Conservation (phyloP, 2,329 filamentous ascomycete species). For the Exophiala dermatitidis region DNA sequence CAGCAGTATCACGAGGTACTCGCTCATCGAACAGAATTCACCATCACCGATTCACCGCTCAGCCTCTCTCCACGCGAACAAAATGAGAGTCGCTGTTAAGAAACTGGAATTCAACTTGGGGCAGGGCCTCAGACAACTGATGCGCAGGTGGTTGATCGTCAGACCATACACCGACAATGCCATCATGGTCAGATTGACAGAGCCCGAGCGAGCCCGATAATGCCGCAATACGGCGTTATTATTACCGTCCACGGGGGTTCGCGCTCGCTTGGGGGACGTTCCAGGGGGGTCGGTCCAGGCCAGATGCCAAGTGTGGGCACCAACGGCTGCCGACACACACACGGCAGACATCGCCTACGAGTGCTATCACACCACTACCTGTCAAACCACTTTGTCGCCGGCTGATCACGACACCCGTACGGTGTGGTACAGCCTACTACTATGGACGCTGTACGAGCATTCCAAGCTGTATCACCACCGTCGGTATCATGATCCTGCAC, state of each 20-base stretch:
- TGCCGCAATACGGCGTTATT: neutral
- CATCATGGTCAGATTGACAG: conserved; percentile 4
- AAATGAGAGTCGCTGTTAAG: neutral
- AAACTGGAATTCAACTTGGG: neutral
- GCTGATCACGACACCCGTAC: neutral
- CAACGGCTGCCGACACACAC: neutral
- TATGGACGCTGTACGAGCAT: too few relatives aligned
- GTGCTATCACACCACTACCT: neutral
- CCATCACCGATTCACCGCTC: neutral
- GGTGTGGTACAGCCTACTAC: neutral
- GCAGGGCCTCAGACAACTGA: neutral
- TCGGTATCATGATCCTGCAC: too few relatives aligned
- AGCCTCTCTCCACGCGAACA: neutral
- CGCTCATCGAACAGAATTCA: too few relatives aligned
- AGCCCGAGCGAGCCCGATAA: neutral
- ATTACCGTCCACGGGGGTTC: too few relatives aligned
- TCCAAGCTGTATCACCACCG: too few relatives aligned
- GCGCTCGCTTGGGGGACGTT: neutral
- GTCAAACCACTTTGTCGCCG: neutral
- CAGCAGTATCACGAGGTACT: too few relatives aligned
- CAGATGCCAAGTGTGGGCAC: too few relatives aligned
- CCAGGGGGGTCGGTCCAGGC: neutral
- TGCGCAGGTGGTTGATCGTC: conserved; percentile 7
- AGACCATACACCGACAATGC: conserved; percentile 7
- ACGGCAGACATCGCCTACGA: neutral